phyloP scores from a whole-genome alignment of 1,284 basidiomycete genomes.

The Microstroma glucosiphilum region DNA sequence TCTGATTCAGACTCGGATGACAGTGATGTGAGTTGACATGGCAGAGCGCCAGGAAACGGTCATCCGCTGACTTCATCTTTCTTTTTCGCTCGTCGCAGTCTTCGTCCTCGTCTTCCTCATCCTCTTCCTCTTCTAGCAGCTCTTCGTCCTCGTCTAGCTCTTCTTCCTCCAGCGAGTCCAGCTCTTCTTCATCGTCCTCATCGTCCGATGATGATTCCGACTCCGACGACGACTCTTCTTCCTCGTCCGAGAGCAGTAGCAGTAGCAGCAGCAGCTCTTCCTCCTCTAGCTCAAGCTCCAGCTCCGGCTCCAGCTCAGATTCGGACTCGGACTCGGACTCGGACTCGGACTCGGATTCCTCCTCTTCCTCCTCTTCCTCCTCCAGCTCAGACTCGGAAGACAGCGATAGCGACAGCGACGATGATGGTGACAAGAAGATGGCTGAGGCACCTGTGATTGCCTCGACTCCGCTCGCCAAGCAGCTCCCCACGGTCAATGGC shows the following conservation, averaged over 20 bases:
- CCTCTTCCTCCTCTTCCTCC: conserved; percentile 10
- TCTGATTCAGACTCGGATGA: conserved; percentile 17
- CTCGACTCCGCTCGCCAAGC: not conserved
- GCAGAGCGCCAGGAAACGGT: not conserved
- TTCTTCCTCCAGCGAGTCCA: not conserved
- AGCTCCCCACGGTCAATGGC: not conserved
- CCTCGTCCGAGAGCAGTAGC: conserved; percentile 17
- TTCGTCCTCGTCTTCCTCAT: conserved; percentile 17
- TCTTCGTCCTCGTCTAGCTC: too few relatives aligned
- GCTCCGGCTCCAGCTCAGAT: conserved; percentile 27
- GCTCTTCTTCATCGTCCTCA: conserved; percentile 14
- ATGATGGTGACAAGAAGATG: conserved; percentile 7
- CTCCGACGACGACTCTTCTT: conserved; percentile 16
- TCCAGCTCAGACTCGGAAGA: conserved; percentile 27
- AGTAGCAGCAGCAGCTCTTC: conserved; percentile 11
- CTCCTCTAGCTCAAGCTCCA: conserved; percentile 9
- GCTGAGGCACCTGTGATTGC: not conserved
- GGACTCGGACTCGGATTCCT: conserved; percentile 5
- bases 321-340: conserved; percentile 38
- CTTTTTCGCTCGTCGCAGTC: not conserved
- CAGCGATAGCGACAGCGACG: conserved; percentile 15
- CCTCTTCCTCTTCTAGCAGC: conserved; percentile 9
- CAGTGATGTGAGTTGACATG: conserved; percentile 20
- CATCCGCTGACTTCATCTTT: not conserved
- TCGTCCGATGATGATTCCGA: not conserved